phyloP scores from a whole-genome alignment of 2,329 filamentous ascomycete species.

The Onygenales sp. region DNA sequence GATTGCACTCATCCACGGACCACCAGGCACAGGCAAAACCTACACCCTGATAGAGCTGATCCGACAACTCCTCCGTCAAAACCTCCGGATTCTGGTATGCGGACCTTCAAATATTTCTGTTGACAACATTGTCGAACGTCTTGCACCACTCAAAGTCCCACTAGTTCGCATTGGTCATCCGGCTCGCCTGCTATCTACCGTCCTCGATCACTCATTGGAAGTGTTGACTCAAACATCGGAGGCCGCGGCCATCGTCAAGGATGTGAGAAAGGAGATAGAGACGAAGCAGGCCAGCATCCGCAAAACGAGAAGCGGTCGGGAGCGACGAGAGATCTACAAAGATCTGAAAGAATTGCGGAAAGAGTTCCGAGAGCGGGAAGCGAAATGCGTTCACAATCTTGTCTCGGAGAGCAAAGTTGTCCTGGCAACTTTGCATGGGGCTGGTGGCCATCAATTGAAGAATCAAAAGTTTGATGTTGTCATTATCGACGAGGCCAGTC shows the following conservation, averaged over 20 bases:
- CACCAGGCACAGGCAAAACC: slow-evolving; percentile 93
- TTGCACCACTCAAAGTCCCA: slow-evolving; percentile 73
- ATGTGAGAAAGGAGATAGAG: slow-evolving; percentile 89
- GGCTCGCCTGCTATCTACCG: slow-evolving; percentile 76
- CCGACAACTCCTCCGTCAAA: slow-evolving; percentile 69
- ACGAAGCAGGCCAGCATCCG: slow-evolving; percentile 78
- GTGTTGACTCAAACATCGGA: slow-evolving; percentile 85
- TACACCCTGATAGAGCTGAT: slow-evolving; percentile 94
- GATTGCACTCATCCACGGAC: slow-evolving; percentile 84
- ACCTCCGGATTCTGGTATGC: slow-evolving; percentile 76
- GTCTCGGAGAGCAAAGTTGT: slow-evolving; percentile 75
- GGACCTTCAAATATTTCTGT: slow-evolving; percentile 95
- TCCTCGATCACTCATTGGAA: slow-evolving; percentile 83
- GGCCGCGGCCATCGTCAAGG: slow-evolving; percentile 77
- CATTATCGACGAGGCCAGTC: slow-evolving; percentile 90
- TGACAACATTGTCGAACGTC: slow-evolving; percentile 92
- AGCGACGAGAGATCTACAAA: slow-evolving; percentile 70
- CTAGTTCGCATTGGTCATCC: slow-evolving; percentile 89
- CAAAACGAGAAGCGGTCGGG: slow-evolving; percentile 72
- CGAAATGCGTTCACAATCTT: slow-evolving; percentile 66
- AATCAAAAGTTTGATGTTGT: slow-evolving; percentile 83
- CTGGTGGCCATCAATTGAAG: slow-evolving; percentile 73
- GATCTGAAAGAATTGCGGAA: slow-evolving; percentile 79
- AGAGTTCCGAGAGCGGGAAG: slow-evolving; percentile 80
- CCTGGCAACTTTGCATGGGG: slow-evolving; percentile 83